Conservation (phyloP, 208 protist genomes). For the Crithidia acanthocephali region DNA sequence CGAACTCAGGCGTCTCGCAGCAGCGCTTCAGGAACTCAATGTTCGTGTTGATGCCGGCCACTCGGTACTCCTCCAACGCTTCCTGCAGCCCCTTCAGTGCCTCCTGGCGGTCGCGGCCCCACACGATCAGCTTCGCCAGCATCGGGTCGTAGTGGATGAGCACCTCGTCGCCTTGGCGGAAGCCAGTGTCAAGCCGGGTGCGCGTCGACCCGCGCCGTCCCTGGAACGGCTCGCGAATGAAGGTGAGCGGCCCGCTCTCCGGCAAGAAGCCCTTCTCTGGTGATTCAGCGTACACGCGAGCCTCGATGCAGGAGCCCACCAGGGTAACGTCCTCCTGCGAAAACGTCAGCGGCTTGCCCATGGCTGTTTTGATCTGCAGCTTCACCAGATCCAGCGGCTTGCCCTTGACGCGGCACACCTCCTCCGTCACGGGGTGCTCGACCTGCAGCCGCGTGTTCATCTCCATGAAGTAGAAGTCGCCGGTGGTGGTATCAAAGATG, state of each 20-base stretch:
- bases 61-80: slow-evolving; percentile 79
- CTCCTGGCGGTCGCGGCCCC: slow-evolving; percentile 39
- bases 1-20: slow-evolving; percentile 62
- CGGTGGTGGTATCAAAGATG: slow-evolving; percentile 89
- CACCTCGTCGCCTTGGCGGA: slow-evolving; percentile 81
- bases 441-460: slow-evolving; percentile 99
- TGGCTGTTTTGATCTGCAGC: slow-evolving; percentile 89
- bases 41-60: slow-evolving; percentile 94
- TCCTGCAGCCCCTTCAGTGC: slow-evolving; percentile 30
- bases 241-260: slow-evolving; percentile 32
- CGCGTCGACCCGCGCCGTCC: slow-evolving; percentile 35
- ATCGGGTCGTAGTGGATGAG: slow-evolving; percentile 97
- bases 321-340: slow-evolving; percentile 77
- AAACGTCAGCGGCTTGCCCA: slow-evolving; percentile 70
- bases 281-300: slow-evolving; percentile 96
- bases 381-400: slow-evolving; percentile 94
- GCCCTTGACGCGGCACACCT: slow-evolving; percentile 73
- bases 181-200: slow-evolving; percentile 85
- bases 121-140: slow-evolving; percentile 71
- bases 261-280: slow-evolving; percentile 91
- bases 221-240: slow-evolving; percentile 40
- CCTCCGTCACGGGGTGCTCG: slow-evolving; percentile 97
- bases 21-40: slow-evolving; percentile 68
- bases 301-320: slow-evolving; percentile 92
- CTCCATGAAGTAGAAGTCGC: slow-evolving; percentile 98